A percentile compares a stretch with the other conserved stretches of the same genome.
Evolutionary conservation across 108 stramenopile species (phyloP).

Genomic region (Pelagomonas calceolata): DNA sequence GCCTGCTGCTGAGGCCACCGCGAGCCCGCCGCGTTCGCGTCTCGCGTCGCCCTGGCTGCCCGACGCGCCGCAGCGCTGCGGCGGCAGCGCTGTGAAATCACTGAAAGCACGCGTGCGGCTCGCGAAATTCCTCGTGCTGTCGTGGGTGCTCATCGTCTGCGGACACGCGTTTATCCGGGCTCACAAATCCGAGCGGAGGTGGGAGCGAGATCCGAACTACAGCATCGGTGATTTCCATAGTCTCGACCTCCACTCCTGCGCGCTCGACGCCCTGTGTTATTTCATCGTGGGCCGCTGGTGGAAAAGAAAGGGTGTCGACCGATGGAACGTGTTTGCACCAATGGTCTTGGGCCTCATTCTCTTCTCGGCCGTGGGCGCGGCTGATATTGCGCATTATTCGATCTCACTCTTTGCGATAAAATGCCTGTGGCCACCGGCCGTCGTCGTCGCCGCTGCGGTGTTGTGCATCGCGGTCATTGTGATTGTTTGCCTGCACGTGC

Average conservation of each 20-base stretch:
- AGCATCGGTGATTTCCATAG: background rate
- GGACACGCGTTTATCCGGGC: too few species aligned
- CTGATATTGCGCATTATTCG: background rate
- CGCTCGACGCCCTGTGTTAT: background rate
- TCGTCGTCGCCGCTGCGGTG: background rate
- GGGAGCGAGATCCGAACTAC: background rate
- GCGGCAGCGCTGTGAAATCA: too few species aligned
- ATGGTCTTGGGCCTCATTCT: background rate
- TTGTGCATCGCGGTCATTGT: background rate
- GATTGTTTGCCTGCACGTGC: background rate
- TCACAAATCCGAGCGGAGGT: too few species aligned
- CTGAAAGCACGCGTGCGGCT: too few species aligned
- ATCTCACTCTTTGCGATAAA: background rate
- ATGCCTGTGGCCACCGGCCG: background rate
- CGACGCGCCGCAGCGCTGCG: too few species aligned
- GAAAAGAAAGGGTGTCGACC: background rate
- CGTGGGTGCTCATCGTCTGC: too few species aligned
- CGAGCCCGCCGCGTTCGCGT: too few species aligned
- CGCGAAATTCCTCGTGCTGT: too few species aligned
- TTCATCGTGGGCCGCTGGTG: background rate
- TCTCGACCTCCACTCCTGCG: background rate
- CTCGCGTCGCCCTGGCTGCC: too few species aligned
- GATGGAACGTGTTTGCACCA: background rate
- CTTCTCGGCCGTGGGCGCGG: background rate
- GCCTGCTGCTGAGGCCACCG: too few species aligned